A percentile compares a stretch with the other conserved stretches of the same genome.
These are phyloP conservation scores for Crepidotus variabilis DNA, from an alignment of 768 basidiomycete species.

Conservation along the genomic window DNA sequence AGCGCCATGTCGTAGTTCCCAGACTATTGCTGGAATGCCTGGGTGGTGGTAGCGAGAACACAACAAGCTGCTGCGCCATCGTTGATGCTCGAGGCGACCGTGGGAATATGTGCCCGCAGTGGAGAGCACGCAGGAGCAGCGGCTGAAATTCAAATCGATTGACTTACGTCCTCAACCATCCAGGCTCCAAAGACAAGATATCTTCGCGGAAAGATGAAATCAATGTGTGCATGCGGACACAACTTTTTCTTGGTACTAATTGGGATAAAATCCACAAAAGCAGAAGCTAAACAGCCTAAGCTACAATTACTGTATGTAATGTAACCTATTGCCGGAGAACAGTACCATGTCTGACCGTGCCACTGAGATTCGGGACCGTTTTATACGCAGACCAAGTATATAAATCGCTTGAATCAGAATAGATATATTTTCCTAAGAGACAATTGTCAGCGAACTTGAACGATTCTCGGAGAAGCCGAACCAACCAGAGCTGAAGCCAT, in stretches of 20 bases:
- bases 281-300: too few relatives aligned
- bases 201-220: too few relatives aligned
- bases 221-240: too few relatives aligned
- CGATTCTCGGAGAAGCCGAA: neutral
- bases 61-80: neutral
- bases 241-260: too few relatives aligned
- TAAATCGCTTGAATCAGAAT: slow-evolving; percentile 30
- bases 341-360: slow-evolving; percentile 28
- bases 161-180: too few relatives aligned
- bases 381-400: slow-evolving; percentile 27
- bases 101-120: too few relatives aligned
- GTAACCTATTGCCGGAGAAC: slow-evolving; percentile 27
- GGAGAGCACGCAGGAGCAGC: too few relatives aligned
- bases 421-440: slow-evolving; percentile 28
- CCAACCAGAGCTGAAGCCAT: slow-evolving; percentile 26
- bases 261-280: too few relatives aligned
- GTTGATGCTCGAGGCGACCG: too few relatives aligned
- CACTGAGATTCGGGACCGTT: slow-evolving; percentile 25
- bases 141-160: too few relatives aligned
- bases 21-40: neutral
- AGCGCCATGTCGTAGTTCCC: slow-evolving; percentile 45
- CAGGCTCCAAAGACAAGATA: too few relatives aligned
- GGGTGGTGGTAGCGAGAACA: slow-evolving; percentile 4
- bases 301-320: too few relatives aligned
- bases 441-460: neutral